phyloP scores from a whole-genome alignment of 225 moss, liverwort and hornwort genomes.

The Marchantia polymorpha region DNA sequence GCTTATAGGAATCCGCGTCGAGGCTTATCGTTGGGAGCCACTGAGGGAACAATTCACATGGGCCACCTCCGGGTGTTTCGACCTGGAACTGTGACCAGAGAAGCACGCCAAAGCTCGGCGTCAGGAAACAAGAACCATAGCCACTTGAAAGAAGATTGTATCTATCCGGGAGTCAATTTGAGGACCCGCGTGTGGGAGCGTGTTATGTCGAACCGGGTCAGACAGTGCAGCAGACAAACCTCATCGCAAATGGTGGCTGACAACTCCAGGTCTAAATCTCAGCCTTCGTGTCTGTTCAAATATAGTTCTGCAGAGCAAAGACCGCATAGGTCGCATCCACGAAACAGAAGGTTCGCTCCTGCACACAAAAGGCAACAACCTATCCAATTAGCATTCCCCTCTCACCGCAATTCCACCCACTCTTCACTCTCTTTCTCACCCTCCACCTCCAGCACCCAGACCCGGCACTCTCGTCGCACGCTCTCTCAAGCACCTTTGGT shows the following conservation, averaged over 20 bases:
- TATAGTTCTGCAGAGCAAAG: slow-evolving; percentile 13
- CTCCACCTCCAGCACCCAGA: neutral
- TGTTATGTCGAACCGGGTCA: neutral
- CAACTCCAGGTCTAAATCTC: slow-evolving; percentile 27
- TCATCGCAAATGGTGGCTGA: slow-evolving; percentile 38
- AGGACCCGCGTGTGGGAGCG: neutral
- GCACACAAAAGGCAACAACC: slow-evolving; percentile 15
- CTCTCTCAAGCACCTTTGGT: neutral
- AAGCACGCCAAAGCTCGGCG: slow-evolving; percentile 6
- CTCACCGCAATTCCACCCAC: slow-evolving; percentile 9
- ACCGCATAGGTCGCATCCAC: slow-evolving; percentile 28
- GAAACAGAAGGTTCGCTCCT: slow-evolving; percentile 22
- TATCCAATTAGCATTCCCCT: slow-evolving; percentile 17
- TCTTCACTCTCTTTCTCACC: neutral
- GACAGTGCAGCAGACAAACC: slow-evolving; percentile 25
- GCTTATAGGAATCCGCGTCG: slow-evolving; percentile 1
- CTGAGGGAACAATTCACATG: neutral
- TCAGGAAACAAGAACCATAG: slow-evolving; percentile 10
- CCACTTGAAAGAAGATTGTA: neutral
- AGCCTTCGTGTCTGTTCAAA: slow-evolving; percentile 20
- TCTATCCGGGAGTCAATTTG: neutral
- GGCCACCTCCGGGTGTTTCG: slow-evolving; percentile 2
- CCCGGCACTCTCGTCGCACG: neutral
- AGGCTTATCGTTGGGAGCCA: neutral
- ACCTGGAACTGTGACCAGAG: neutral